A percentile compares a stretch with the other conserved stretches of the same genome.
Evolutionary conservation across 495 filamentous ascomycete genomes (phyloP).

Genomic region (Tuber borchii): DNA sequence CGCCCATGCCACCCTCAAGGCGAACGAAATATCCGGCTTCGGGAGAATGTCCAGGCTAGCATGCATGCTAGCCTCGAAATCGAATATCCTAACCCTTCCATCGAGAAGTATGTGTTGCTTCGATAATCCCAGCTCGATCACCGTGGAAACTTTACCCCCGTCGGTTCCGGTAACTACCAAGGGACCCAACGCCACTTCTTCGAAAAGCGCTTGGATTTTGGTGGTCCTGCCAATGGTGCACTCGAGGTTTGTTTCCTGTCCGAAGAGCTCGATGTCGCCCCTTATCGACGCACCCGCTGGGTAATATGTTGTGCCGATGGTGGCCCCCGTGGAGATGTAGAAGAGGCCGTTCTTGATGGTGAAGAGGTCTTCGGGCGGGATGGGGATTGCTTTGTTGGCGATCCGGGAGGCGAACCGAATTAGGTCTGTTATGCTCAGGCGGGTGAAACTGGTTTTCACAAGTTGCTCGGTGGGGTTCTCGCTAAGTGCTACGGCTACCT

Average conservation of each 20-base stretch:
- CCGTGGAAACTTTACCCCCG: conserved; percentile 12
- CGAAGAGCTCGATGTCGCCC: conserved; percentile 24
- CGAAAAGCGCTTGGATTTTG: conserved; percentile 20
- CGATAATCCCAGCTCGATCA: conserved; percentile 22
- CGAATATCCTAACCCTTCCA: conserved; percentile 18
- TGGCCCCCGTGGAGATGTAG: conserved; percentile 28
- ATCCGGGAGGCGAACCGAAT: conserved; percentile 23
- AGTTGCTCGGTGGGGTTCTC: conserved; percentile 29
- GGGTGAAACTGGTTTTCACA: conserved; percentile 17
- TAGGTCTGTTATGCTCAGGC: conserved; percentile 25
- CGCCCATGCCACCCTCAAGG: conserved; percentile 22
- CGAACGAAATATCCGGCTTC: conserved; percentile 21
- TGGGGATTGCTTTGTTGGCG: conserved; percentile 16
- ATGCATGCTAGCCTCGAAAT: conserved; percentile 24
- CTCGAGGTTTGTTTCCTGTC: conserved; percentile 18
- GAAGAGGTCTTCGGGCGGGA: conserved; percentile 23
- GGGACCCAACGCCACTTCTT: conserved; percentile 22
- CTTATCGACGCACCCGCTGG: conserved; percentile 22
- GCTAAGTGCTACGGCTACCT: conserved; percentile 26
- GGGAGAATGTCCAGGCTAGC: conserved; percentile 24
- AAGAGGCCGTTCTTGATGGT: conserved; percentile 17
- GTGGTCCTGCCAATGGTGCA: conserved; percentile 24
- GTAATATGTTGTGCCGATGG: conserved; percentile 31
- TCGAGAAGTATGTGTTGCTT: conserved; percentile 32
- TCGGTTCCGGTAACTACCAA: conserved; percentile 16